Evolutionary conservation across 331 rosid genomes (phyloP), one percentile per base, ranked within the genome.

Genomic region (Malus hybrid): DNA sequence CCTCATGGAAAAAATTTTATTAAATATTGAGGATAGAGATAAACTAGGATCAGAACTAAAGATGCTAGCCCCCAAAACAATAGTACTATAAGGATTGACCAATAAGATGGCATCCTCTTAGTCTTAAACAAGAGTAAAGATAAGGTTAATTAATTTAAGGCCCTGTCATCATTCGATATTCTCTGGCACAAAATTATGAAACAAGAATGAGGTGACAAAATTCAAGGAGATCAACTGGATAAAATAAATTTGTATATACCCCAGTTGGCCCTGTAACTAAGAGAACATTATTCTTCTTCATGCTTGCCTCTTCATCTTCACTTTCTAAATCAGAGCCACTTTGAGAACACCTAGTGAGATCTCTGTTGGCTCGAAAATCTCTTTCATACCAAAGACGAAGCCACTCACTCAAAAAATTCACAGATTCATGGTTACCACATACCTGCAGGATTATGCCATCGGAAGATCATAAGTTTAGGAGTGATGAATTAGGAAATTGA

Each of bases 251-350:
- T 76, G 48, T 39, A 80, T 82, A 19, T 82, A 95, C 99, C 92
- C 99, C 97, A 48, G 78, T 71, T 56, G 96, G 96, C 62, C 99
- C 99, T 0, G 97, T 90, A 82, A 92, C 83, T 72, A 95, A 81
- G 67, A 95, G 93, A 84, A 95, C 97, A 73, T 95, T 95, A 78
- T 75, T 86, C 71, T 90, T 95, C 84, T 79, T 86, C 76, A 86
- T 83, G 74, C 78, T 78, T 31, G 76, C 87, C 73, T 83, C 88
- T 70, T 81, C 91, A 12, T 75, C 66, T 69, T 78, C 76, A 67
- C 84, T 84, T 59, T 90, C 97, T 34, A 85, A 80, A 77, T 88
- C 96, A 70, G 85, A 88, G 85, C 84, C 93, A 74, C 87, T 85
- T 34, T 63, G 74, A 65, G 93, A 82, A 81, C 83, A 83, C 46